Base-by-base conservation (phyloP, 768 basidiomycete genomes). In the Termitomyces sp. region DNA sequence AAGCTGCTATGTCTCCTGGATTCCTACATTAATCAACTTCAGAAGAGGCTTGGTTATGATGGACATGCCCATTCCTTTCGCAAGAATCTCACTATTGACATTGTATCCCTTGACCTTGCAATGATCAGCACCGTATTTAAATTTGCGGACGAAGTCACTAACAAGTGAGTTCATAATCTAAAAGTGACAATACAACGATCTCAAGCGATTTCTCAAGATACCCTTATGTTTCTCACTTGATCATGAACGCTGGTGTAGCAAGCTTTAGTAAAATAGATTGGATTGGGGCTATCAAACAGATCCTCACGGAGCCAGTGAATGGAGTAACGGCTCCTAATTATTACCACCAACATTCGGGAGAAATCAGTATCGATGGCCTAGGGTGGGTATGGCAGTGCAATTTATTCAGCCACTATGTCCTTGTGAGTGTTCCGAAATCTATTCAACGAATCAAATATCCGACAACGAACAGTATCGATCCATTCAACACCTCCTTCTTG, bases 331-430 rank as follows among this genome's bases (percentile, higher is more conserved):
- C 71, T 3, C 90, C 89, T 1, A 62, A 54, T 14, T 92, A 69
- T 69, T 80, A 86, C 65, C 57, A 75, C 4, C 90, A 94, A 67
- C 68, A 75, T 30, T 65, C 58, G 11, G 90, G 88, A 8, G 79
- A 85, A 60, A 62, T 78, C 51, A 89, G 83, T 60, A 70, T 72
- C 4, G 90, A 94, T 61, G 84, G 86, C 5, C 71, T 92, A 0
- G 92, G 92, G 3, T 87, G 80, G 79, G 81, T 86, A 7, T 94
- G 91, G 90, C 90, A 93, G 66, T 88, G 83, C 58, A 94, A 94
- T 63, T 72, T 92, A 28, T 92, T 94, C 56, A 85, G 87, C 0
- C 91, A 93, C 69, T 94, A 87, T 66, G 79, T 78, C 30, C 71
- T 94, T 62, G 92, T 93, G 65, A 47, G 61, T 52, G 6, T 24